Conservation (phyloP, 2,329 filamentous ascomycete species). For the Diaporthe aspalathi region DNA sequence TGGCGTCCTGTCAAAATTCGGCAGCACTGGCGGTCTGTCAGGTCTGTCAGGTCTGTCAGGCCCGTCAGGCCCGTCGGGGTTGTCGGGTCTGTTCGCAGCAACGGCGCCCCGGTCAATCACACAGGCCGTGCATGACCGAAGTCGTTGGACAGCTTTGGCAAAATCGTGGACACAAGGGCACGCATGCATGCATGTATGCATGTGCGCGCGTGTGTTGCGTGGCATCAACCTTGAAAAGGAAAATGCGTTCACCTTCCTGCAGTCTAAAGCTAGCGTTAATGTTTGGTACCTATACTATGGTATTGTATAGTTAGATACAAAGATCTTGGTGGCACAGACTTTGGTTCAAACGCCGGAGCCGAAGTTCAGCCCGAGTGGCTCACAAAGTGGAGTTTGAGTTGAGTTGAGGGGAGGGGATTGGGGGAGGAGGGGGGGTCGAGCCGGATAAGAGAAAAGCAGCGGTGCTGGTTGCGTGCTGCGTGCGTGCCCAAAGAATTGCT, state of each 20-base stretch:
- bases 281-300: no score
- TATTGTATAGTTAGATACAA: no score
- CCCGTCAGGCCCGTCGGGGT: no score
- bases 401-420: background rate
- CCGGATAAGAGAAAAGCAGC: conserved; percentile 8
- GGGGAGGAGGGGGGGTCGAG: conserved; percentile 5
- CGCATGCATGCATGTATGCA: background rate
- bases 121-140: background rate
- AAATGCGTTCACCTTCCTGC: background rate
- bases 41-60: no score
- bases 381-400: background rate
- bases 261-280: no score
- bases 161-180: background rate
- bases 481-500: conserved; percentile 37
- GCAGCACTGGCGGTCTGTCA: background rate
- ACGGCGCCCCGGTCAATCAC: conserved; percentile 1
- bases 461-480: background rate
- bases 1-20: background rate
- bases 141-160: background rate
- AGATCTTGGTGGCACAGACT: conserved; percentile 28
- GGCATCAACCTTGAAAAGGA: background rate
- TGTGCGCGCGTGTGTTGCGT: background rate
- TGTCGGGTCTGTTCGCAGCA: conserved; percentile 13
- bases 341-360: conserved; percentile 30
- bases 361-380: conserved; percentile 17